Evolutionary conservation across 129 eudicot species (phyloP).

Genomic region (Arctium lappa): DNA sequence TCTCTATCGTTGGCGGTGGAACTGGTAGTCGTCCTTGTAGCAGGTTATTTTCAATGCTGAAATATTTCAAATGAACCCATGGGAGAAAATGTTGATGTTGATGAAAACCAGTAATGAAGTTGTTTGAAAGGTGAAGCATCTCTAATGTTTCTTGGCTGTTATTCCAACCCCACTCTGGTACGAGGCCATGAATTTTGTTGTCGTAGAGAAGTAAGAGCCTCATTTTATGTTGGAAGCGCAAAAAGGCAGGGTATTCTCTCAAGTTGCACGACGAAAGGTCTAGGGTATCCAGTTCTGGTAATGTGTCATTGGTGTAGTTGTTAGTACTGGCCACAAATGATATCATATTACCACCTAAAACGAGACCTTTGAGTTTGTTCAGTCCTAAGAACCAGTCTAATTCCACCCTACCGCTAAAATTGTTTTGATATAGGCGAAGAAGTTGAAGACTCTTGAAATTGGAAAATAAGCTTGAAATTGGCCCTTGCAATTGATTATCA

Average conservation of each 20-base stretch:
- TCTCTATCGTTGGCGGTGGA: neutral
- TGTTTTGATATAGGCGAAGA: neutral
- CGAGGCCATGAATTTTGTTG: neutral
- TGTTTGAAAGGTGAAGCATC: neutral
- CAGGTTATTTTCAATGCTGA: neutral
- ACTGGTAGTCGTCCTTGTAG: neutral
- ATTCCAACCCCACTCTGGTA: slow-evolving; percentile 2
- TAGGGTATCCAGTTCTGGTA: neutral
- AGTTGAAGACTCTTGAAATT: slow-evolving; percentile 3
- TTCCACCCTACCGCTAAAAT: slow-evolving; percentile 10
- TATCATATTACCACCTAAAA: neutral
- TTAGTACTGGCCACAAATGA: neutral
- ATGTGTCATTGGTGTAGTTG: neutral
- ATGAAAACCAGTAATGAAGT: slow-evolving; percentile 5
- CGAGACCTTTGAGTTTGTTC: neutral
- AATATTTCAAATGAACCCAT: neutral
- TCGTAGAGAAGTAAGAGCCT: neutral
- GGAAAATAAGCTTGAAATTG: neutral
- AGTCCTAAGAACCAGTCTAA: neutral
- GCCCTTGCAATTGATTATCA: no score
- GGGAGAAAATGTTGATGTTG: neutral
- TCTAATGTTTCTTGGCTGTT: neutral
- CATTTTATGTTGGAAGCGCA: neutral
- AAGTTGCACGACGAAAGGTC: neutral
- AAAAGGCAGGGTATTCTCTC: slow-evolving; percentile 13